Evolutionary conservation across 257 asterid genomes (phyloP), one percentile per base, ranked within the genome.

Genomic region (Ballota nigra): DNA sequence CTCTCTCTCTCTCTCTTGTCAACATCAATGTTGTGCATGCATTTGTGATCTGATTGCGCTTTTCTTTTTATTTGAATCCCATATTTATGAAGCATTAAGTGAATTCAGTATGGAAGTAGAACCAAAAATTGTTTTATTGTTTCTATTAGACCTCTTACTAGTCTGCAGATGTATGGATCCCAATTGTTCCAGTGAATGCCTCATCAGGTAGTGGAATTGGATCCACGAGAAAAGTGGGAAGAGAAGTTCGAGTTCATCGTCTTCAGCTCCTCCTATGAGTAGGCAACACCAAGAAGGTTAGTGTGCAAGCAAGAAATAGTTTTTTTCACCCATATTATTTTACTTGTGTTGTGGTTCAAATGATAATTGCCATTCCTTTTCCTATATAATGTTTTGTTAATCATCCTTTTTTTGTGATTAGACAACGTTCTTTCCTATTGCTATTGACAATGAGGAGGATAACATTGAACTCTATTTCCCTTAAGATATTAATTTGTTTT

Each of bases 141-240:
- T 9, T 12, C 33, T 55, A 11, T 51, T 26, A 0, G 43, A 20
- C 66, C 36, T 61, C 65, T 47, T 58, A 34, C 23, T 62, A 3
- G 40, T 49, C 16, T 8, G 23, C 16, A 12, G 38, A 58, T 43
- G 33, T 6, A n/a, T 28, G 68, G 13, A n/a, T 20, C 72, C 67
- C n/a, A n/a, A n/a, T n/a, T 47, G 26, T 74, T 84, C 81, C 84
- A 89, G 99, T 70, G 92, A 85, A 47, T 91, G 99, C 82, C 89
- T 94, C 67, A 78, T 85, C 71, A 80, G 89, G 80, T 94, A 97
- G 97, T 91, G 96, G 92, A 89, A 84, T 74, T 94, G 91, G 90
- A 84, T 63, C 61, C 87, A 69, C 77, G 31, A 52, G 79, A 80
- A 78, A 78, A 81, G 78, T 62, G 89, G 76, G 73, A 76, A 68